Evolutionary conservation across 192 early-diverging fungal genomes (phyloP).

Genomic region (Gryganskiella cystojenkinii): DNA sequence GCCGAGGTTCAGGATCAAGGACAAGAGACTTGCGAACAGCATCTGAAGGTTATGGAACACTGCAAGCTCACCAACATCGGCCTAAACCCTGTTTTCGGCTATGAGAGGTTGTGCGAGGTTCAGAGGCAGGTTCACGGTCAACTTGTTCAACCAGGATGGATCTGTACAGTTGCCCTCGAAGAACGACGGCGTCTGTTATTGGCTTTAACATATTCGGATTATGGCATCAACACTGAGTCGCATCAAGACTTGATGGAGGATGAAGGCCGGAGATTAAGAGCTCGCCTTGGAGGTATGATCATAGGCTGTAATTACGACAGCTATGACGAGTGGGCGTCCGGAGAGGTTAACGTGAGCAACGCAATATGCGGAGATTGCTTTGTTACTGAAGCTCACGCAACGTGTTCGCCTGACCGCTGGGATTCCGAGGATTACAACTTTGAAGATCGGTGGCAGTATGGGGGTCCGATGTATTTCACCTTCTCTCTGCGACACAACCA

Average conservation of each 20-base stretch:
- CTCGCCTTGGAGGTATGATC: not conserved
- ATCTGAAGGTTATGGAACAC: too few species aligned
- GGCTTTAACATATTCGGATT: not conserved
- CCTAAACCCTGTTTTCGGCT: too few species aligned
- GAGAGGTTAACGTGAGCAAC: not conserved
- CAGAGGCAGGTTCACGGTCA: too few species aligned
- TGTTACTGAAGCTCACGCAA: not conserved
- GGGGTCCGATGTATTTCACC: not conserved
- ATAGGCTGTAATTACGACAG: not conserved
- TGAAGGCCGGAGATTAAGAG: not conserved
- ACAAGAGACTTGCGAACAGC: too few species aligned
- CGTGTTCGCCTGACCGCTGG: not conserved
- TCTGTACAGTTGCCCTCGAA: not conserved
- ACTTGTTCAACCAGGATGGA: not conserved
- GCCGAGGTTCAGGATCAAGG: too few species aligned
- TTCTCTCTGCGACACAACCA: not conserved
- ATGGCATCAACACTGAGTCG: not conserved
- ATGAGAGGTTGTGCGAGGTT: too few species aligned
- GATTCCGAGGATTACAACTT: conserved; percentile 1
- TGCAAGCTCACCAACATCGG: too few species aligned
- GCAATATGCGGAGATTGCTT: not conserved
- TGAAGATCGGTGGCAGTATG: not conserved
- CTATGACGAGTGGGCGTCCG: not conserved
- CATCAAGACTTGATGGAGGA: not conserved
- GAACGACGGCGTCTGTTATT: not conserved